Percentiles rank a stretch among this genome's conserved stretches.
Evolutionary conservation across 306 rosid genomes (phyloP).

Genomic region (Spatholobus suberectus): DNA sequence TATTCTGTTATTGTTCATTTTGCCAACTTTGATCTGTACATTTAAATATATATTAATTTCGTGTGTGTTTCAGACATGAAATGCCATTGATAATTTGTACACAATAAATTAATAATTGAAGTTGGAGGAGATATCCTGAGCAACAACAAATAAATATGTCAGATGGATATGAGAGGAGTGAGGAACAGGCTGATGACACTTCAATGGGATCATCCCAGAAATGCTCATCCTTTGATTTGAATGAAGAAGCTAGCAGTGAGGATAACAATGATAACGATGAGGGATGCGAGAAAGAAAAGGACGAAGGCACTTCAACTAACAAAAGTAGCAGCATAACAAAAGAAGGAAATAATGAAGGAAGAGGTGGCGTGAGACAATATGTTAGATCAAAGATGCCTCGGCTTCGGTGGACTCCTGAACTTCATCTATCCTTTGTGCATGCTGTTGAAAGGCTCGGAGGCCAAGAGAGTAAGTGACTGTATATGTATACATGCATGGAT

Average conservation of each 20-base stretch:
- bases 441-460: slow-evolving; percentile 90
- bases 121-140: slow-evolving; percentile 31
- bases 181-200: slow-evolving; percentile 36
- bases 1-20: not conserved
- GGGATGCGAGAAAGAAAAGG: slow-evolving; percentile 3
- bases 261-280: slow-evolving; percentile 7
- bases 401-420: slow-evolving; percentile 94
- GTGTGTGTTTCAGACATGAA: slow-evolving; percentile 42
- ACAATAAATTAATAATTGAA: slow-evolving; percentile 21
- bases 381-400: slow-evolving; percentile 87
- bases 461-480: slow-evolving; percentile 75
- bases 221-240: slow-evolving; percentile 65
- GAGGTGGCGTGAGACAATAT: slow-evolving; percentile 65
- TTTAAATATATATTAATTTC: not conserved
- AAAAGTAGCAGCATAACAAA: slow-evolving; percentile 27
- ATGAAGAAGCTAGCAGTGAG: slow-evolving; percentile 65
- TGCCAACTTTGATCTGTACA: slow-evolving; percentile 17
- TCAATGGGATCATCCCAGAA: slow-evolving; percentile 56
- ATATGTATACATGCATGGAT: not conserved
- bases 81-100: not conserved
- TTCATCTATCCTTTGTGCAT: slow-evolving; percentile 79
- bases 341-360: slow-evolving; percentile 49
- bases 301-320: slow-evolving; percentile 38
- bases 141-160: slow-evolving; percentile 41
- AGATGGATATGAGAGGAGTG: slow-evolving; percentile 41